phyloP scores from a whole-genome alignment of 352 stramenopile genomes.

The Pythium myriotylum region DNA sequence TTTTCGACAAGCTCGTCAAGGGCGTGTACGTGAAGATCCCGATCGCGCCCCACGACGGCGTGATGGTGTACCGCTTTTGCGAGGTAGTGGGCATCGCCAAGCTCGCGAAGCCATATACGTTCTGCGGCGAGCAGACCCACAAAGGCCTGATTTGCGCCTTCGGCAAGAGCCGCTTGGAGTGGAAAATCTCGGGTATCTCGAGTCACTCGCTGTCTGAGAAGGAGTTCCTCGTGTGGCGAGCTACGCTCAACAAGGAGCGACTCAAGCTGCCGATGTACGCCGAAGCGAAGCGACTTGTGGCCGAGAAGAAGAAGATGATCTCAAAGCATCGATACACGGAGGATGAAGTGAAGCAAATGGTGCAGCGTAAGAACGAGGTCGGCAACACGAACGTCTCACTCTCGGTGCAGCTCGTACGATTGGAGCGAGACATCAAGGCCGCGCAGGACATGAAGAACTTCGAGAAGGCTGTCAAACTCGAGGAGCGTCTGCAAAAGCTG shows the following conservation, averaged over 20 bases:
- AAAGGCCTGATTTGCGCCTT: conserved; percentile 77
- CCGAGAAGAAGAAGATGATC: conserved; percentile 70
- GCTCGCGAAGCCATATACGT: conserved; percentile 61
- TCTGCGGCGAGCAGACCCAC: conserved; percentile 71
- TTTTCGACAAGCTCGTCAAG: conserved; percentile 77
- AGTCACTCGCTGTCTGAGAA: conserved; percentile 73
- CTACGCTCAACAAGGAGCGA: conserved; percentile 78
- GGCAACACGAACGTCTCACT: conserved; percentile 68
- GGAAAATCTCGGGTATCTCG: conserved; percentile 73
- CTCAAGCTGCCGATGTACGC: conserved; percentile 73
- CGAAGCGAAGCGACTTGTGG: conserved; percentile 64
- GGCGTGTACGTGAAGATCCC: conserved; percentile 76
- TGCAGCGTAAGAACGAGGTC: conserved; percentile 68
- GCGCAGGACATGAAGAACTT: conserved; percentile 89
- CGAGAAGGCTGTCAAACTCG: conserved; percentile 77
- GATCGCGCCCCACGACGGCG: conserved; percentile 69
- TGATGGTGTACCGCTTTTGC: conserved; percentile 87
- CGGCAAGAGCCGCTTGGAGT: conserved; percentile 77
- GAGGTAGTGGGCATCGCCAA: conserved; percentile 73
- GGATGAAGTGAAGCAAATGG: conserved; percentile 79
- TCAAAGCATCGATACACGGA: conserved; percentile 80
- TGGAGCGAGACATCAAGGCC: conserved; percentile 77
- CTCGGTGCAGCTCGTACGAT: conserved; percentile 73
- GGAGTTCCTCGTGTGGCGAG: conserved; percentile 83
- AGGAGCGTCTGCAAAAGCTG: conserved; percentile 65